Conservation (phyloP, 2,329 filamentous ascomycete species). For the Pseudogymnoascus pannorum region DNA sequence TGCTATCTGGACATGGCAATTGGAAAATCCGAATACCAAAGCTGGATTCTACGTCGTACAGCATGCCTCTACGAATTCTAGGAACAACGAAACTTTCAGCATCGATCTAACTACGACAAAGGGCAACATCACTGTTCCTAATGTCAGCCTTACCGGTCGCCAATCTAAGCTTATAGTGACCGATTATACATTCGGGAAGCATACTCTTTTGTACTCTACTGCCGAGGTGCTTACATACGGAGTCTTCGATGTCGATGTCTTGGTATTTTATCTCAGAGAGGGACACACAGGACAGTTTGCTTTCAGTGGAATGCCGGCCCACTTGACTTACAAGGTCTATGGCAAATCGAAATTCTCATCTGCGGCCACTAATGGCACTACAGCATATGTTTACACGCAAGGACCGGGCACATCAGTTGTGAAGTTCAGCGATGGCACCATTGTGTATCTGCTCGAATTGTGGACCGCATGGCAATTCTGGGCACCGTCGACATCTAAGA, state of each 20-base stretch:
- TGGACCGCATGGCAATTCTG: conserved; percentile 49
- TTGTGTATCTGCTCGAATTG: conserved; percentile 46
- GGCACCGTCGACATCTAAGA: conserved; percentile 40
- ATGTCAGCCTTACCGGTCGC: conserved; percentile 42
- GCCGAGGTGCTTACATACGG: conserved; percentile 43
- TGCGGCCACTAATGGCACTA: conserved; percentile 23
- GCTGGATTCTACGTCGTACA: conserved; percentile 45
- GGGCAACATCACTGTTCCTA: conserved; percentile 36
- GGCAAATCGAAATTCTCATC: conserved; percentile 33
- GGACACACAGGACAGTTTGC: conserved; percentile 45
- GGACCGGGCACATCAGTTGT: conserved; percentile 38
- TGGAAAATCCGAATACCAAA: conserved; percentile 42
- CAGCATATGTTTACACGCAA: conserved; percentile 41
- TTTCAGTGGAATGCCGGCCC: conserved; percentile 32
- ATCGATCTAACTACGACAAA: conserved; percentile 41
- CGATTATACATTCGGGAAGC: conserved; percentile 42
- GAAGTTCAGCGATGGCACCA: conserved; percentile 40
- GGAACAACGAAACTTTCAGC: conserved; percentile 37
- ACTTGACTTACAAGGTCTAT: conserved; percentile 34
- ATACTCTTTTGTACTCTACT: conserved; percentile 43
- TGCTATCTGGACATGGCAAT: conserved; percentile 42
- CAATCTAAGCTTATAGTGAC: conserved; percentile 49
- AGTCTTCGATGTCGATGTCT: conserved; percentile 38
- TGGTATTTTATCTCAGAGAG: conserved; percentile 42
- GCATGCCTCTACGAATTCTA: conserved; percentile 39